A percentile compares a stretch with the other conserved stretches of the same genome.
These are phyloP conservation scores for Sideroxylon spinosum DNA, from an alignment of 179 eudicot species.

Conservation along the genomic window DNA sequence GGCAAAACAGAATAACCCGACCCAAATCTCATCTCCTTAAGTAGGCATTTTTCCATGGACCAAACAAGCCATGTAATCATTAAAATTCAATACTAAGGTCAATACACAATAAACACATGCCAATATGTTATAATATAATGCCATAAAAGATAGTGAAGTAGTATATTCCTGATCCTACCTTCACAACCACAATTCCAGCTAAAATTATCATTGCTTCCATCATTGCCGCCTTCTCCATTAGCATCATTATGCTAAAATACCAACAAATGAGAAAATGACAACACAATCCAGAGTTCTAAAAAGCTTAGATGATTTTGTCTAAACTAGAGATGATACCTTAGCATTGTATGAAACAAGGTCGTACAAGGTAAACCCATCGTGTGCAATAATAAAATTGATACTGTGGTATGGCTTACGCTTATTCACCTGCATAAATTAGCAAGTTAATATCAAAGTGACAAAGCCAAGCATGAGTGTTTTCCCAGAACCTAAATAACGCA, in stretches of 20 bases:
- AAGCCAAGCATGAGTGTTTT: constrained; percentile 1
- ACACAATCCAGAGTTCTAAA: not conserved
- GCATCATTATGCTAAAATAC: constrained; percentile 73
- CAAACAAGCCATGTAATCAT: not conserved
- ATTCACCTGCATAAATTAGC: constrained; percentile 56
- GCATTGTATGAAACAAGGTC: constrained; percentile 94
- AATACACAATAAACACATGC: not conserved
- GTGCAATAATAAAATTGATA: constrained; percentile 90
- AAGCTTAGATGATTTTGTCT: not conserved
- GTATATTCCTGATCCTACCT: constrained; percentile 40
- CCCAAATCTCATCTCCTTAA: not conserved
- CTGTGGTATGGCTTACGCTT: constrained; percentile 91
- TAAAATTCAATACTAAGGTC: not conserved
- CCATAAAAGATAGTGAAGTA: not conserved
- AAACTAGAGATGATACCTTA: constrained; percentile 46
- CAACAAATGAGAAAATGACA: constrained; percentile 6
- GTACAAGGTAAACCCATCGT: constrained; percentile 93
- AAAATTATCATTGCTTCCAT: constrained; percentile 91
- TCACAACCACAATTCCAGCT: constrained; percentile 98
- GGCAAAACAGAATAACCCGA: too few species aligned
- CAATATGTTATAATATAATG: not conserved
- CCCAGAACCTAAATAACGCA: not conserved
- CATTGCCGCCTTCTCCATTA: constrained; percentile 93
- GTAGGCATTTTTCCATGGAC: not conserved
- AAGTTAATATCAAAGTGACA: not conserved